Base-by-base conservation (phyloP, 345 rosid genomes). In the Turnera subulata region DNA sequence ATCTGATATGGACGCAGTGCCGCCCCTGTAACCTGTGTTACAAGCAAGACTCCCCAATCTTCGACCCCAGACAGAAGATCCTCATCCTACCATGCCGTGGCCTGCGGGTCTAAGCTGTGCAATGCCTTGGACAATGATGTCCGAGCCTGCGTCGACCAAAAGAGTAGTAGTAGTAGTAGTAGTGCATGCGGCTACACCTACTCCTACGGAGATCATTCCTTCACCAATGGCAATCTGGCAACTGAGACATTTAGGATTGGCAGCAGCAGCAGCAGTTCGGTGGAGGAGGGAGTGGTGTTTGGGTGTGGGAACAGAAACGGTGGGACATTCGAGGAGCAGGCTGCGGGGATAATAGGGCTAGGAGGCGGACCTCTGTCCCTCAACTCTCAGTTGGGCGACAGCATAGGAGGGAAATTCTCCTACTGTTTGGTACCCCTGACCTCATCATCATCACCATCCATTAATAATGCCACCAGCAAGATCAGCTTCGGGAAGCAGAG, bases 1-100 rank as follows among this genome's bases (percentile, higher is more conserved):
- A 89, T 57, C 80, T 85, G 13, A 74, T 69, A 0, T 89, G 91
- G 91, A 55, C 77, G 1, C 93, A 85, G 12, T 89, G 93, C 58
- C 58, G 71, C 44, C 91, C 96, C 0, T 84, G 94, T 56, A 18
- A 66, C 8, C 26, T 59, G 23, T 89, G 91, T 45, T 85, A 72
- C 73, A 44, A 51, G 61, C 81, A 85, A 58, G 70, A 64, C 0
- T 62, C 55, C 14, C 76, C 78, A 7, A 43, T 84, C 18, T 89
- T 80, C 23, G 84, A 84, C 59, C 78, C 85, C 1, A 17, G 6
- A 14, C 1, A 17, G 6, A 14, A 38, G 45, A n/a, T 89, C 96
- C 19, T 77, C 84, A 5, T 61, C 81, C 0, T 80, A 74, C 58
- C 56, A 57, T 7, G 46, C 8, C 20, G 35, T 69, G 22, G 25